Conservation (phyloP, 2,329 filamentous ascomycete species). For the Ophiosphaerella narmari region DNA sequence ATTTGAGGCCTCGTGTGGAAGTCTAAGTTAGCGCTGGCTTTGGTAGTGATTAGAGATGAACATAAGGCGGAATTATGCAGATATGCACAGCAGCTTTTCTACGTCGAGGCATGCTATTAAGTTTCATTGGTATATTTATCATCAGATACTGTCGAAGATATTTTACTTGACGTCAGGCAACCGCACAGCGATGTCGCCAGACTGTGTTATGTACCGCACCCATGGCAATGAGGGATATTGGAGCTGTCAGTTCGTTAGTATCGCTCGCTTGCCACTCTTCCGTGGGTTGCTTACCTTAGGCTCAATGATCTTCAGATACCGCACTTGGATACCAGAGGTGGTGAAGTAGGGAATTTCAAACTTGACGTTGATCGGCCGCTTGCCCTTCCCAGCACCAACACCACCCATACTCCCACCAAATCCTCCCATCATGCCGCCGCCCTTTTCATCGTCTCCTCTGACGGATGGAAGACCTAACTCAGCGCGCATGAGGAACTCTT, state of each 20-base stretch:
- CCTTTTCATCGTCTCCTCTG: conserved; percentile 91
- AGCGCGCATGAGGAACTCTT: conserved; percentile 98
- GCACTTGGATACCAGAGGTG: conserved; percentile 97
- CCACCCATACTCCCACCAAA: conserved; percentile 98
- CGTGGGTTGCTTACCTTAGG: conserved; percentile 74
- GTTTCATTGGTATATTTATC: conserved; percentile 2
- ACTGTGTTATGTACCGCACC: conserved; percentile 99
- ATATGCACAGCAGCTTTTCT: too few species aligned
- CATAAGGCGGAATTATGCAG: not conserved
- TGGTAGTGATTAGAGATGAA: not conserved
- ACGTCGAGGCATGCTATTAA: not conserved
- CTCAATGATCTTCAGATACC: conserved; percentile 98
- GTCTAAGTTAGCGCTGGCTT: too few species aligned
- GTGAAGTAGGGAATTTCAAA: conserved; percentile 99
- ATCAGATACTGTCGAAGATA: not conserved
- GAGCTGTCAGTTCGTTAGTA: conserved; percentile 60
- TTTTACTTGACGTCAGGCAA: conserved; percentile 82
- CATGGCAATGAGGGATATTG: conserved; percentile 98
- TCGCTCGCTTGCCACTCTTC: not conserved
- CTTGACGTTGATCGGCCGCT: conserved; percentile 97
- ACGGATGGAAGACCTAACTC: conserved; percentile 94
- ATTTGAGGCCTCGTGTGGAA: too few species aligned
- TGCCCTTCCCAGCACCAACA: conserved; percentile 78
- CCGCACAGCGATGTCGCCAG: conserved; percentile 91
- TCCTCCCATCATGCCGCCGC: conserved; percentile 95